Conservation (phyloP, 1,139 yeast species). For the Lodderomyces beijingensis region DNA sequence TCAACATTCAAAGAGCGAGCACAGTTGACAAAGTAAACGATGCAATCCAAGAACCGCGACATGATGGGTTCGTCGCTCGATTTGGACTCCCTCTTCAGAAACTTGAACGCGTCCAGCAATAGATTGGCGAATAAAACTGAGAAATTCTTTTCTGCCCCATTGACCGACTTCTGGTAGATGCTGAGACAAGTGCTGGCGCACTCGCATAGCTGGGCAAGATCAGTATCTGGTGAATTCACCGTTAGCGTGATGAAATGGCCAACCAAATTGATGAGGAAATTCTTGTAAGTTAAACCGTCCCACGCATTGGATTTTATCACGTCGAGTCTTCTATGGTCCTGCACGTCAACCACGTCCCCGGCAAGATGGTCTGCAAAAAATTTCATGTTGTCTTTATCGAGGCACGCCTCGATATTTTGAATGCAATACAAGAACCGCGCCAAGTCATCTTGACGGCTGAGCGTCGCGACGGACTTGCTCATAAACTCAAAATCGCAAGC, state of each 20-base stretch:
- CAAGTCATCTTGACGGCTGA: background rate
- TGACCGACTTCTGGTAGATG: conserved; percentile 43
- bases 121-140: conserved; percentile 30
- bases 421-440: background rate
- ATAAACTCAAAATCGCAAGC: background rate
- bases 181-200: conserved; percentile 27
- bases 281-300: conserved; percentile 47
- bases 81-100: conserved; percentile 16
- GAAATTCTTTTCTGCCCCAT: conserved; percentile 55
- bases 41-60: conserved; percentile 25
- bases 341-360: background rate
- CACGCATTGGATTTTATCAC: conserved; percentile 37
- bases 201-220: conserved; percentile 18
- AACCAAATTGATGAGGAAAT: conserved; percentile 24
- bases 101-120: conserved; percentile 21
- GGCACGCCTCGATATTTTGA: background rate
- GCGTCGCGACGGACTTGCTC: background rate
- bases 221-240: background rate
- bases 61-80: conserved; percentile 26
- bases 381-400: background rate
- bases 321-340: background rate
- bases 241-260: background rate
- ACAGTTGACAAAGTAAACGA: conserved; percentile 29
- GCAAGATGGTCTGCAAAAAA: background rate
- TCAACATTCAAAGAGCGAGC: conserved; percentile 28